Evolutionary conservation across 768 basidiomycete genomes (phyloP), one percentile per base, ranked within the genome.

Genomic region (Pholiota molesta): DNA sequence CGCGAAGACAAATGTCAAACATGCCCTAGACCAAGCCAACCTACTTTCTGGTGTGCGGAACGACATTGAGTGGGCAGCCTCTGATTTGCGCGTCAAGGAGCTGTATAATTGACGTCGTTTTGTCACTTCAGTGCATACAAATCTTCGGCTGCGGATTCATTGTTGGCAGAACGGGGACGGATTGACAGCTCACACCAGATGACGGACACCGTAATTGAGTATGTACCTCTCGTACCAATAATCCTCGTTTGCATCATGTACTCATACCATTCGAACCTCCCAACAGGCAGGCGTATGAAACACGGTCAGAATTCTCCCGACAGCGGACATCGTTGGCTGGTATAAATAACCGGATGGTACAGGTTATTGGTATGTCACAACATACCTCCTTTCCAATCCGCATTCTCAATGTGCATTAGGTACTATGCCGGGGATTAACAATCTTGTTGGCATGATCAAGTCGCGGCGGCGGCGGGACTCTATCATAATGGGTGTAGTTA

Each of bases 111-210:
- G 5, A 29, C 21, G 35, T 39, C 55, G 37, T 58, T 37, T 26
- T 52, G 9, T 33, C 29, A 28, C 23, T 23, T 52, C 53, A 97
- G 95, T 64, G 91, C 95, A 40, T 96, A 96, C 77, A 95, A 95
- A 74, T 91, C 94, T 6, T 90, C 92, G 17, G 85, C 91, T 14
- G 88, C 92, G 1, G 97, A 99, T 66, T 86, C 92, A 6, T 77
- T 99, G 42, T 80, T 99, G 28, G 87, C 88, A 23, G 97, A 99
- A 76, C 84, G 97, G 49, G 85, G 90, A 3, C 85, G 87, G 63
- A 97, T 99, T 62, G 97, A 98, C 76, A 92, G 87, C 65, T 94
- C 92, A 23, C 96, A 99, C 77, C 81, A 86, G 60, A 98, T 99
- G 96, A 91, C 94, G 19, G 97, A 99, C 71, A 91, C 91, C 44